Evolutionary conservation across 352 stramenopile species (phyloP), one percentile per base, ranked within the genome.

Genomic region (Saprolegnia diclina): DNA sequence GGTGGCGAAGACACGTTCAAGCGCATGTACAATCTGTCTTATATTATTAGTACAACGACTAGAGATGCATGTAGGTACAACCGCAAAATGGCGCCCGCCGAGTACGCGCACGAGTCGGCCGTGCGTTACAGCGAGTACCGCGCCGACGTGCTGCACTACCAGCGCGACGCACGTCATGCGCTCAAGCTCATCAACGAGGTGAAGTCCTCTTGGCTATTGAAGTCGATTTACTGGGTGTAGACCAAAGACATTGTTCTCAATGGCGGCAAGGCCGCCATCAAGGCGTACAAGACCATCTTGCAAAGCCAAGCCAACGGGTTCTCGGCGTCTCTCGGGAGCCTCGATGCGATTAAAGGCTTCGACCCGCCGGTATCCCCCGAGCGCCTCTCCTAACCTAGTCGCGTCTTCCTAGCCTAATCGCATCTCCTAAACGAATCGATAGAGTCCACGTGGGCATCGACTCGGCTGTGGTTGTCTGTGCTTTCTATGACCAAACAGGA

Each of bases 231-330:
- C 45, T 5, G 40, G 19, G 4, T 44, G 1, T 56, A 86, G 77
- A 88, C 81, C 0, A 76, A 83, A 32, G 79, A 90, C 40, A 79
- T 89, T 56, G 84, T 92, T 40, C 72, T 92, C 9, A 77, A 72
- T 45, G 89, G 84, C 32, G 84, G 84, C 4, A 91, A 90, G 38
- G 82, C 80, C 11, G 86, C 86, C 24, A 88, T 92, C 66, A 91
- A 91, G 71, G 82, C 91, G 10, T 94, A 92, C 81, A 92, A 92
- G 78, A 91, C 84, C 7, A 46, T 77, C 74, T 62, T 91, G 90
- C 72, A 83, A 89, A 55, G 75, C 76, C 32, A 75, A 65, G 63
- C 87, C 66, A 66, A 89, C 13, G 42, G 42, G 13, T 14, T n/a
- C 11, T 48, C 42, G 2, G 42, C 42, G 7, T 48, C 42, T 1